phyloP scores from a whole-genome alignment of 2,329 filamentous ascomycete genomes.

The Talaromyces pinophilus region DNA sequence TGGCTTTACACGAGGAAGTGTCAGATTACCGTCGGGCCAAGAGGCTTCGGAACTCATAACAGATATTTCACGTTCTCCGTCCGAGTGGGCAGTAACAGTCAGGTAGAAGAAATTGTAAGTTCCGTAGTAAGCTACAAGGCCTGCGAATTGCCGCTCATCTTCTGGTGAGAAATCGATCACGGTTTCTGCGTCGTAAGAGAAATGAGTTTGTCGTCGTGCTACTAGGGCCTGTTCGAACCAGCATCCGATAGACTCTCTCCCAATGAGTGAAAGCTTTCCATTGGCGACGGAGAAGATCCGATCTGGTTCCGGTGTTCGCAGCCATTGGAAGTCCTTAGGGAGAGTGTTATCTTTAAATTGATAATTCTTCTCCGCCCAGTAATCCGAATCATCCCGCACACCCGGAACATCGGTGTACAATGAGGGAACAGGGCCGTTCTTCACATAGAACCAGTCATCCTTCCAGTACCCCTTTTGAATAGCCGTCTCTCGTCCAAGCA shows the following conservation, averaged over 20 bases:
- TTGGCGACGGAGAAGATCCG: slow-evolving; percentile 15
- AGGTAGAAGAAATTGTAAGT: slow-evolving; percentile 22
- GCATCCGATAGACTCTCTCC: slow-evolving; percentile 20
- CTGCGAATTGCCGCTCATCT: slow-evolving; percentile 21
- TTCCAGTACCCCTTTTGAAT: slow-evolving; percentile 23
- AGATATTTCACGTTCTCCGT: slow-evolving; percentile 21
- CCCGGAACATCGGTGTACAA: slow-evolving; percentile 21
- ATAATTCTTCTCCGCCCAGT: slow-evolving; percentile 19
- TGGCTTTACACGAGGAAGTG: not conserved
- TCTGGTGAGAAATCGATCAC: slow-evolving; percentile 17
- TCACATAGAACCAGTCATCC: slow-evolving; percentile 22
- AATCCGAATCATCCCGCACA: slow-evolving; percentile 13
- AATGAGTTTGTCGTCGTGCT: slow-evolving; percentile 22
- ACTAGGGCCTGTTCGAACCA: slow-evolving; percentile 22
- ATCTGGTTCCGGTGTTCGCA: slow-evolving; percentile 16
- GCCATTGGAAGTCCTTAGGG: slow-evolving; percentile 22
- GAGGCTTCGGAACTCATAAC: slow-evolving; percentile 20
- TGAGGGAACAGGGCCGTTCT: slow-evolving; percentile 21
- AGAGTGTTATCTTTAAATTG: slow-evolving; percentile 9
- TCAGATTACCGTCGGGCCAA: slow-evolving; percentile 20
- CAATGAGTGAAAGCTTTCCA: slow-evolving; percentile 19
- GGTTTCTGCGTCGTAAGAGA: slow-evolving; percentile 23
- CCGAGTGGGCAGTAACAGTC: slow-evolving; percentile 20
- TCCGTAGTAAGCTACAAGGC: slow-evolving; percentile 21
- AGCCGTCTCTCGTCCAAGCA: slow-evolving; percentile 22